Evolutionary conservation across 345 rosid genomes (phyloP), one percentile per base, ranked within the genome.

Genomic region (Capsella bursapastoris): DNA sequence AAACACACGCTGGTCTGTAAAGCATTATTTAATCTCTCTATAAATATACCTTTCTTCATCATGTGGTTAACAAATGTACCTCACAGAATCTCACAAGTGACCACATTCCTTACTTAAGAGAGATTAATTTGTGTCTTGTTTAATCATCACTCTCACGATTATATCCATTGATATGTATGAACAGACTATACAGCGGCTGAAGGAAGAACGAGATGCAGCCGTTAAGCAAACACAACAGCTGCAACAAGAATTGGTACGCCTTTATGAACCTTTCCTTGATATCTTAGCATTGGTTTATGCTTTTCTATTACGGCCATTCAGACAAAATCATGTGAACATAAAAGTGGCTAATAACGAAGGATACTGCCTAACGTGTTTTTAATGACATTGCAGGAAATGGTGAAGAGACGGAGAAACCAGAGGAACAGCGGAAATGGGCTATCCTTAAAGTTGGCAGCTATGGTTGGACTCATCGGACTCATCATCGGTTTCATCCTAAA

Each of bases 121-220:
- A 74, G 61, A 32, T 31, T 5, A 29, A 43, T 37, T 57, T 4
- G 58, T 63, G 18, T 27, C 44, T 38, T 47, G 29, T 56, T 70
- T 31, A 28, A 2, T 50, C 25, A 44, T 3, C 13, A 0, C 31
- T 9, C 74, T 74, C 18, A 67, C 55, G 0, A 61, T 13, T 73
- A 6, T 66, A 29, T 66, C 43, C 34, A 51, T 71, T 37, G 15
- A 62, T 53, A 67, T 75, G 70, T 70, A 49, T 55, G 78, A 80
- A 52, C 86, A 88, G 96, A 76, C 88, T 40, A 37, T 92, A 60
- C 91, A 88, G 76, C 85, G 72, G 53, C 81, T 89, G 80, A 92
- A 84, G 85, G 92, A 89, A 12, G 99, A 90, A 84, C 83, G 89
- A 78, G 97, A 95, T 76, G 80, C 84, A 57, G 97, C 93, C 62